Base-by-base conservation (phyloP, 495 filamentous ascomycete genomes). In the Aspergillus heteromorphus region DNA sequence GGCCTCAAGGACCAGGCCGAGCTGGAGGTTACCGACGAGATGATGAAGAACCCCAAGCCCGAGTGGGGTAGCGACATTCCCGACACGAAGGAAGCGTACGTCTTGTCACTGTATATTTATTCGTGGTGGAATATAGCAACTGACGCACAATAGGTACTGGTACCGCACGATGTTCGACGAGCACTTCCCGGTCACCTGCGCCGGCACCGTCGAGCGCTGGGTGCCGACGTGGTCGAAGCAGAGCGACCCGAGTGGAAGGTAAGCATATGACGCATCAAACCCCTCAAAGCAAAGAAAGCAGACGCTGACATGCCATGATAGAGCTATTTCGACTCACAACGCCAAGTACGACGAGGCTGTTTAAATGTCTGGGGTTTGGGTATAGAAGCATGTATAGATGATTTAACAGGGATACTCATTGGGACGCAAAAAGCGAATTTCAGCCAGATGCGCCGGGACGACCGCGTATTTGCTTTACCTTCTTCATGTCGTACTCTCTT, bases 131-230 rank as follows among this genome's bases (percentile, higher is more conserved):
- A 36, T 23, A 54, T 20, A 23, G 19, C 52, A 49, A 62, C 58
- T 67, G 55, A 64, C 54, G 48, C 54, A 77, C 73, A 45, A 14
- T 60, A 87, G 86, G 16, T 95, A 97, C 78, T 97, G 93, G 95
- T 98, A 98, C 77, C 86, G 93, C 59, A 74, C 66, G 63, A 97
- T 98, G 91, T 98, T 97, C 68, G 93, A 98, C 68, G 93, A 98
- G 79, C 92, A 90, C 71, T 98, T 97, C 82, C 95, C 95, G 36
- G 76, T 85, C 20, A 85, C 87, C 64, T 96, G 92, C 70, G 93
- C 95, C 21, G 82, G 79, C 18, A 97, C 95, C 31, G 93, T 98
- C 40, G 88, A 89, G 88, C 81, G 95, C 55, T 98, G 93, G 93
- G 91, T 86, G 45, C 93, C 93, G n/a, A 97, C 86, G 20, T 98